Percentiles rank a stretch among this genome's conserved stretches.
phyloP scores from a whole-genome alignment of 805 yeast species.

The Scheffersomyces stipitis region DNA sequence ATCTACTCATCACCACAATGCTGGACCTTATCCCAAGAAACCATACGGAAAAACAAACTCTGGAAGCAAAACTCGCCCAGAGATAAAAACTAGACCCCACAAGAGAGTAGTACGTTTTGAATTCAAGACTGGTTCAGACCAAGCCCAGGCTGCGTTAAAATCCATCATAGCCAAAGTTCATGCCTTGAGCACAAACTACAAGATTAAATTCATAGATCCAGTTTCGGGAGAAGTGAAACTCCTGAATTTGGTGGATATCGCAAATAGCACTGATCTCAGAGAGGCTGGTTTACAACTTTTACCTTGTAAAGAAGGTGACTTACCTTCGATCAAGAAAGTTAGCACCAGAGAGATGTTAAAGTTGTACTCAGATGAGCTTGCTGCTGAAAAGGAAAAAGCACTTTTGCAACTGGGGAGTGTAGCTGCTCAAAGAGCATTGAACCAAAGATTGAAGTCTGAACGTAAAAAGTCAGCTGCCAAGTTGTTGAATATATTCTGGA shows the following conservation, averaged over 20 bases:
- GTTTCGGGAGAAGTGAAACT: slow-evolving; percentile 8
- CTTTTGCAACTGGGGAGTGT: slow-evolving; percentile 34
- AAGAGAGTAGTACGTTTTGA: slow-evolving; percentile 12
- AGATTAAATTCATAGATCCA: slow-evolving; percentile 28
- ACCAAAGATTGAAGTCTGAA: slow-evolving; percentile 29
- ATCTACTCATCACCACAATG: no score
- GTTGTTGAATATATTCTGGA: slow-evolving; percentile 54
- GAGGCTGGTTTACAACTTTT: slow-evolving; percentile 24
- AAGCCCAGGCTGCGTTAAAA: slow-evolving; percentile 22
- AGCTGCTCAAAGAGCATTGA: slow-evolving; percentile 27
- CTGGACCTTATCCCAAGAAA: no score
- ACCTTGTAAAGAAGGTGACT: slow-evolving; percentile 14
- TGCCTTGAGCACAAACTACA: slow-evolving; percentile 13
- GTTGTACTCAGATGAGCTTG: slow-evolving; percentile 29
- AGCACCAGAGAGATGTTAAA: slow-evolving; percentile 32
- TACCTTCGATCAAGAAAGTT: slow-evolving; percentile 29
- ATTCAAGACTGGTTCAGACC: slow-evolving; percentile 19
- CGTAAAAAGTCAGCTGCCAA: slow-evolving; percentile 44
- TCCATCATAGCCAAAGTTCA: slow-evolving; percentile 18
- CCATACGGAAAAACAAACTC: neutral
- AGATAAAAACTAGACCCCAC: slow-evolving; percentile 2
- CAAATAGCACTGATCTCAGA: slow-evolving; percentile 27
- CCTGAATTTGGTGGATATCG: slow-evolving; percentile 29
- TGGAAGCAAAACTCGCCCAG: neutral
- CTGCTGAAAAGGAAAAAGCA: slow-evolving; percentile 28